Evolutionary conservation across 768 basidiomycete genomes (phyloP).

Genomic region (Dentipellis fragilis): DNA sequence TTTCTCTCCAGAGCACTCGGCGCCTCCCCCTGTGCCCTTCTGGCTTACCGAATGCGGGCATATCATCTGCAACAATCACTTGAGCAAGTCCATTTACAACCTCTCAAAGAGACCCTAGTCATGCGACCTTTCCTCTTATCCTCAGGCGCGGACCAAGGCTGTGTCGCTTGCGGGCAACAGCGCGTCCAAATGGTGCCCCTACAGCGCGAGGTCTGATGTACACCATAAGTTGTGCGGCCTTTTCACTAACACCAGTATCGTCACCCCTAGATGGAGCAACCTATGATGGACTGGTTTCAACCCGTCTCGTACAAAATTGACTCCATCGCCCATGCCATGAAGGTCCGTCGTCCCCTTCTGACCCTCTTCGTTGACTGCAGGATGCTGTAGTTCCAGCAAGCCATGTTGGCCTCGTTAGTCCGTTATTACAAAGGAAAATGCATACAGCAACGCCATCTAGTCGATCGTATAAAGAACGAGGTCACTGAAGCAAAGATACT

Average conservation of each 20-base stretch:
- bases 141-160: slow-evolving; percentile 66
- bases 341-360: slow-evolving; percentile 30
- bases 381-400: slow-evolving; percentile 60
- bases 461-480: slow-evolving; percentile 46
- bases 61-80: slow-evolving; percentile 76
- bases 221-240: neutral
- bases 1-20: slow-evolving; percentile 41
- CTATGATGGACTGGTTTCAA: slow-evolving; percentile 78
- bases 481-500: slow-evolving; percentile 34
- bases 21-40: slow-evolving; percentile 55
- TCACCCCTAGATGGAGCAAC: slow-evolving; percentile 53
- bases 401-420: slow-evolving; percentile 59
- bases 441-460: slow-evolving; percentile 40
- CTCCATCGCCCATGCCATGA: slow-evolving; percentile 52
- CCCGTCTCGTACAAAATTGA: slow-evolving; percentile 55
- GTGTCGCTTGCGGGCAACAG: slow-evolving; percentile 54
- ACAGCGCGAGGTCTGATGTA: slow-evolving; percentile 49
- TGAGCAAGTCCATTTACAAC: slow-evolving; percentile 39
- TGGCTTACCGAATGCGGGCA: slow-evolving; percentile 89
- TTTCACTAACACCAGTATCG: neutral
- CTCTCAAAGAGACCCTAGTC: no score
- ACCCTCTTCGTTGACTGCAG: neutral
- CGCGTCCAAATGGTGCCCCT: slow-evolving; percentile 63
- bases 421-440: slow-evolving; percentile 51
- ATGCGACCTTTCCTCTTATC: neutral